Evolutionary conservation across 148 eudicot genomes (phyloP), one percentile per base, ranked within the genome.

Genomic region (Silene conica): DNA sequence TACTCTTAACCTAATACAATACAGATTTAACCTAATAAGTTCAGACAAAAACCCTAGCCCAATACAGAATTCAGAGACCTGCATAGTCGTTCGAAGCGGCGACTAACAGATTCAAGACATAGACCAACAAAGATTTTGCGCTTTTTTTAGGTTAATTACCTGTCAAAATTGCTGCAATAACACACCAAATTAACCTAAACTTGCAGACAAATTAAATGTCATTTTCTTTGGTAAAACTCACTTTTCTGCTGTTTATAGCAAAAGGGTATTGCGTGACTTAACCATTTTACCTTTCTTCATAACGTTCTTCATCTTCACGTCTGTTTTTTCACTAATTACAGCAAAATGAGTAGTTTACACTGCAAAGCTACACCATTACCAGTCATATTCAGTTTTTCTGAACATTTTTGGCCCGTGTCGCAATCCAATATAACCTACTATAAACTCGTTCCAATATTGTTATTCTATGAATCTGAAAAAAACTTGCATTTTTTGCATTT

Each of bases 311-410:
- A 23, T 55, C 52, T 76, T 73, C 78, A 79, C 80, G 85, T 79
- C 57, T 76, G 60, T 69, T 41, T 73, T 73, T 69, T 50, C 78
- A 70, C 78, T 73, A 63, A 69, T 64, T 69, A 73, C 69, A 79
- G 81, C 45, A 72, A 77, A 83, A 66, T 72, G 79, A 77, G 77
- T 80, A 80, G 65, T 80, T 80, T 80, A 72, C 76, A 80, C 81
- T 74, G 52, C 83, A 80, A 80, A 80, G 79, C 73, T 73, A 74
- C 65, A 23, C 21, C 78, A 61, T 82, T 23, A 75, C 20, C 76
- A 70, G 76, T 78, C 84, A 18, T 26, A 75, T 70, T 78, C 79
- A 74, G 23, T 74, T 73, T 28, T 67, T 67, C 67, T 73, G 26
- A 54, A 21, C 82, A 67, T 75, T 56, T 46, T 43, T 12, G 18